phyloP scores from a whole-genome alignment of 1,284 basidiomycete species.

The Mycena sp. region DNA sequence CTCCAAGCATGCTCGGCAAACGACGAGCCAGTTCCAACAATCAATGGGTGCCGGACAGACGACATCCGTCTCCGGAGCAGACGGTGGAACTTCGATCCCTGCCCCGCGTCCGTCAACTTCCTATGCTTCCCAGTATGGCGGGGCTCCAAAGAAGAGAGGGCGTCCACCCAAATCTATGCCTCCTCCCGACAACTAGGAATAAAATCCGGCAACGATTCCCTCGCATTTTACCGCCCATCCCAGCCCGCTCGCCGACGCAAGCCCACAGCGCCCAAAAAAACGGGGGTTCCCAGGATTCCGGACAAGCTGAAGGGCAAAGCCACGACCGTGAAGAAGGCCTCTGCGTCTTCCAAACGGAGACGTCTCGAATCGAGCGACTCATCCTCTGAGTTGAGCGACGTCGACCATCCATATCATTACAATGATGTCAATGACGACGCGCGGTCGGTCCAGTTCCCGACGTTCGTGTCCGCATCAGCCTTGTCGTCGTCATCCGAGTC shows the following conservation, averaged over 20 bases:
- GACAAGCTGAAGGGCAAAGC: constrained; percentile 49
- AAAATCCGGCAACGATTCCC: constrained; percentile 31
- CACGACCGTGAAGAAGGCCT: constrained; percentile 50
- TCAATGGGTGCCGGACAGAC: constrained; percentile 40
- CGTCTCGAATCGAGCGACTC: constrained; percentile 45
- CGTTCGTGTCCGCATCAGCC: constrained; percentile 72
- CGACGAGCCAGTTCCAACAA: constrained; percentile 40
- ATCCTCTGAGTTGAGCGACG: constrained; percentile 49
- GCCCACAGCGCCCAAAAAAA: constrained; percentile 36
- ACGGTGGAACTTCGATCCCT: constrained; percentile 38
- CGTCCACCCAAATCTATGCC: constrained; percentile 59
- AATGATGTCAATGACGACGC: constrained; percentile 49
- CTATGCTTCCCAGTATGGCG: constrained; percentile 31
- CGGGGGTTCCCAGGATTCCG: constrained; percentile 35
- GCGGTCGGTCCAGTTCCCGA: constrained; percentile 62
- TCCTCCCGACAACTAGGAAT: constrained; percentile 34
- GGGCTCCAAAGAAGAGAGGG: constrained; percentile 58
- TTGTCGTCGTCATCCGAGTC: constrained; percentile 55
- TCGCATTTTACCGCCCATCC: constrained; percentile 34
- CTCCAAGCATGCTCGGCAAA: constrained; percentile 59
- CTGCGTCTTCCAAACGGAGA: constrained; percentile 45
- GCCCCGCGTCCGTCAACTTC: constrained; percentile 31
- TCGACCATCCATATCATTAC: constrained; percentile 43
- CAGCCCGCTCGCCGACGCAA: constrained; percentile 42
- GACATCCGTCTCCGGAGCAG: constrained; percentile 45